phyloP scores from a whole-genome alignment of 345 rosid species.

The Aurinia saxatilis region DNA sequence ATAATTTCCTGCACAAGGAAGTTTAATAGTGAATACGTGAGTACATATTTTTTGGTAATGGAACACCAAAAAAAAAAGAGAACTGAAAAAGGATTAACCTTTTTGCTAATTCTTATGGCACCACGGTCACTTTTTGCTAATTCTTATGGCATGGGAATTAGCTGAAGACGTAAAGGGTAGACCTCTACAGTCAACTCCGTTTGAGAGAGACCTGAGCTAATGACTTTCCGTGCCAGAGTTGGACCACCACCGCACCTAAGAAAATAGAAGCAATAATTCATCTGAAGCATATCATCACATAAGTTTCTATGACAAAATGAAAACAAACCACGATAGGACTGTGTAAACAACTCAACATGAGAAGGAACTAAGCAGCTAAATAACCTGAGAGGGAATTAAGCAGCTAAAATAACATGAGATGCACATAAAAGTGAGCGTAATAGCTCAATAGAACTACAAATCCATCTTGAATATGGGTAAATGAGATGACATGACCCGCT shows the following conservation, averaged over 20 bases:
- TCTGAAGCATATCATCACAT: constrained; percentile 10
- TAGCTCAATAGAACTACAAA: constrained; percentile 1
- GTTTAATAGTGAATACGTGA: constrained; percentile 19
- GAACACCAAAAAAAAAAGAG: neutral
- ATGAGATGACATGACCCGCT: no score
- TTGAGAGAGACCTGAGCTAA: constrained; percentile 86
- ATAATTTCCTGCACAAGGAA: constrained; percentile 68
- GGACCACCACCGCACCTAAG: constrained; percentile 99
- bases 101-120: constrained; percentile 87
- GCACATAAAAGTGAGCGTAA: neutral
- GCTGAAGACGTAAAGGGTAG: constrained; percentile 92
- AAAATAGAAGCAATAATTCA: constrained; percentile 20
- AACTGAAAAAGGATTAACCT: constrained; percentile 41
- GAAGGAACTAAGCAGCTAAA: no score
- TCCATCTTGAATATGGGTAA: neutral
- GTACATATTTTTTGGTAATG: neutral
- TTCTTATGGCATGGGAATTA: constrained; percentile 65
- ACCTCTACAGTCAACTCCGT: constrained; percentile 95
- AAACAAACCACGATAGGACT: neutral
- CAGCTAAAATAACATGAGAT: neutral
- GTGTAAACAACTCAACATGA: neutral
- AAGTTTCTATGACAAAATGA: neutral
- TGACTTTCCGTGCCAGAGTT: constrained; percentile 72
- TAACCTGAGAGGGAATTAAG: neutral
- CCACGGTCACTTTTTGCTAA: constrained; percentile 62